Percentiles rank a stretch among this genome's conserved stretches.
These are phyloP conservation scores for Geotrichum reessii DNA, from an alignment of 1,139 yeast genomes.

Conservation along the genomic window DNA sequence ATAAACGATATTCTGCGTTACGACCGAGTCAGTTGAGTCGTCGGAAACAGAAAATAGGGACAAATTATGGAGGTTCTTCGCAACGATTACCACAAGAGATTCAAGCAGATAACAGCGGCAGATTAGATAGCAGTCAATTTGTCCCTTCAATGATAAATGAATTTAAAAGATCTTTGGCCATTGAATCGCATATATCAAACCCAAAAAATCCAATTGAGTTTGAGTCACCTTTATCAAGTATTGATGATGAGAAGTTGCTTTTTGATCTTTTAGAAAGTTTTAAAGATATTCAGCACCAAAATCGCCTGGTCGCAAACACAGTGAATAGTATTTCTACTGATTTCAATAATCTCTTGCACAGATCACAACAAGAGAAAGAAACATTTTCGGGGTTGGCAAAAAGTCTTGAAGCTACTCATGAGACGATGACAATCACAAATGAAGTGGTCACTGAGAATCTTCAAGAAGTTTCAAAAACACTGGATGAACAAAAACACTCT, in stretches of 20 bases:
- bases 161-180: not conserved
- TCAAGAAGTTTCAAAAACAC: constrained; percentile 9
- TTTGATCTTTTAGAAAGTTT: not conserved
- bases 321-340: not conserved
- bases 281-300: not conserved
- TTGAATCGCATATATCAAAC: not conserved
- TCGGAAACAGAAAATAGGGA: constrained; percentile 28
- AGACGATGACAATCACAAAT: not conserved
- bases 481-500: not conserved
- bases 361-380: not conserved
- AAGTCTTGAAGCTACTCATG: not conserved
- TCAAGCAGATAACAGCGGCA: not conserved
- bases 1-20: not conserved
- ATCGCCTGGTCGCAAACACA: not conserved
- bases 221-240: constrained; percentile 18
- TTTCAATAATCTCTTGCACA: not conserved
- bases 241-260: constrained; percentile 1
- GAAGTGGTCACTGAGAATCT: constrained; percentile 9
- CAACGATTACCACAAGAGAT: constrained; percentile 24
- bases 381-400: not conserved
- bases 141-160: not conserved
- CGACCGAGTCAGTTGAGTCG: not conserved
- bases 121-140: not conserved
- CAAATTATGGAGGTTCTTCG: constrained; percentile 36
- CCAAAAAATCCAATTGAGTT: not conserved